phyloP scores from a whole-genome alignment of 1,139 yeast species.

The Hemisphaericaspora lyxosophila region DNA sequence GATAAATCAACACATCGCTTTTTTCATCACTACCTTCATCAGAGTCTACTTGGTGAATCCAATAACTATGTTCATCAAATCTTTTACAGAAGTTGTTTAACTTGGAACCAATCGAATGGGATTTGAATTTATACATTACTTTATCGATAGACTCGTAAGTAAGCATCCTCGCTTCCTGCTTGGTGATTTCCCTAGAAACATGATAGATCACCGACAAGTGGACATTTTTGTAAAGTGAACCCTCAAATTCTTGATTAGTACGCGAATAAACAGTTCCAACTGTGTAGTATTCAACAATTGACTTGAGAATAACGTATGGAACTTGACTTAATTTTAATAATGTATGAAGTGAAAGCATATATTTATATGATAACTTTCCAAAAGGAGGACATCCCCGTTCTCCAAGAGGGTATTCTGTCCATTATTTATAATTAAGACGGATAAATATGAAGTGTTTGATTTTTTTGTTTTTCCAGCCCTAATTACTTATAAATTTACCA shows the following conservation, averaged over 20 bases:
- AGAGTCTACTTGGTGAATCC: conserved; percentile 24
- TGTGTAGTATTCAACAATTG: conserved; percentile 26
- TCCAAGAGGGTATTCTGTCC: neutral
- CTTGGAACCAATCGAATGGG: conserved; percentile 9
- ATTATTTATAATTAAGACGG: conserved; percentile 2
- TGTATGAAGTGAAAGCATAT: neutral
- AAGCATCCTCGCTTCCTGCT: conserved; percentile 9
- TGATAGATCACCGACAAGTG: conserved; percentile 26
- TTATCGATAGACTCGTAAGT: conserved; percentile 12
- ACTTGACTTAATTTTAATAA: conserved; percentile 7
- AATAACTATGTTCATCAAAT: conserved; percentile 24
- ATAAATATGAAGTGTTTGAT: neutral
- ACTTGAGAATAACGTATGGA: conserved; percentile 20
- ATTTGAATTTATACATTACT: conserved; percentile 1
- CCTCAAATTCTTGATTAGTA: conserved; percentile 27
- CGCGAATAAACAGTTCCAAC: conserved; percentile 28
- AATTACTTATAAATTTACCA: too few relatives aligned
- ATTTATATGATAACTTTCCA: neutral
- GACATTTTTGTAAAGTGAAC: conserved; percentile 28
- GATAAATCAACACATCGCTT: conserved; percentile 19
- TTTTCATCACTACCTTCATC: conserved; percentile 17
- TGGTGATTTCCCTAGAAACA: conserved; percentile 19
- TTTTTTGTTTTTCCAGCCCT: too few relatives aligned
- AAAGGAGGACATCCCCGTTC: neutral
- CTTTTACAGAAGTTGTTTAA: conserved; percentile 22